Evolutionary conservation across 345 rosid genomes (phyloP), one percentile per base, ranked within the genome.

Genomic region (Gossypium anomalum): DNA sequence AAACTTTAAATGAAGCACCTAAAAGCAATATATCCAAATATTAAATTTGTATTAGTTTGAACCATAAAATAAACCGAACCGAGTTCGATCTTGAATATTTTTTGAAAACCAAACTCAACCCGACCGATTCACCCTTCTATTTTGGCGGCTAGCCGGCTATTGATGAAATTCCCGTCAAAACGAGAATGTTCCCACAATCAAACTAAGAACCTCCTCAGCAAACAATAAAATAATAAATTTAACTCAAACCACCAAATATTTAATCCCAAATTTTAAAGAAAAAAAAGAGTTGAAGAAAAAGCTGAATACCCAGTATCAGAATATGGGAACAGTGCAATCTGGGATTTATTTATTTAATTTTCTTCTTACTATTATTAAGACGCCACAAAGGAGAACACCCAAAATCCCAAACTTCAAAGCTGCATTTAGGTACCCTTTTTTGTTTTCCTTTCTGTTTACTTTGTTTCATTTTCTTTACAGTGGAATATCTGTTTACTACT

Each of bases 391-490:
- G 53, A 13, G 12, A 15, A 9, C 20, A 53, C 57, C 57, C 57
- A 53, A 2, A 25, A 23, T 16, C 15, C 34, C 53, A 44, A 9
- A 44, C 20, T 66, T 27, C 41, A 27, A 34, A 68, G 72, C 72
- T 68, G 52, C 74, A 53, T 71, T 71, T 63, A 41, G 75, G 75
- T 57, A 57, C 17, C 65, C 13, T 22, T 41, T 43, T 38, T 57
- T 63, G 8, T 11, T 59, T 16, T 27, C 14, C 29, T 8, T 51
- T 52, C 38, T 2, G 19, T 48, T 48, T 48, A 48, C 52, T 2
- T 51, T 16, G 29, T 13, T n/a, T 8, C 1, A 22, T 48, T 53
- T 70, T 38, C 25, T 49, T 68, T 13, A 6, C 20, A 1, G 53
- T 49, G 52, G 58, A 68, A 67, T 67, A 8, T 64, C 9, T 67